Percentiles rank a stretch among this genome's conserved stretches.
These are phyloP conservation scores for Endocarpon pusillum DNA, from an alignment of 495 filamentous ascomycete species.

Conservation along the genomic window DNA sequence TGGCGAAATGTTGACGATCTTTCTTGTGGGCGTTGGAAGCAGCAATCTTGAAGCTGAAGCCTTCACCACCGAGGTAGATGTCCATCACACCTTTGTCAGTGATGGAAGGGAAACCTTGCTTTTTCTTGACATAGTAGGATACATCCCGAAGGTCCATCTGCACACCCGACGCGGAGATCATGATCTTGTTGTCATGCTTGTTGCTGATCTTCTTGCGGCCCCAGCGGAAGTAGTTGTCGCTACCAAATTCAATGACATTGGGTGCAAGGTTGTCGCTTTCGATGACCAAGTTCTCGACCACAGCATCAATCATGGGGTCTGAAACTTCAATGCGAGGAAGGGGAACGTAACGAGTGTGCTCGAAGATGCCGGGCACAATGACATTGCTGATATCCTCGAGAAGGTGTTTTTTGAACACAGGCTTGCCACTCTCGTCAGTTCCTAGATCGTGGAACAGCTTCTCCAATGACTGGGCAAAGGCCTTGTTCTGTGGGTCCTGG, in stretches of 20 bases:
- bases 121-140: conserved; percentile 88
- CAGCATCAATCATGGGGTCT: conserved; percentile 65
- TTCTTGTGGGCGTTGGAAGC: conserved; percentile 63
- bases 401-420: conserved; percentile 79
- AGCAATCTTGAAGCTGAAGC: conserved; percentile 83
- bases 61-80: conserved; percentile 72
- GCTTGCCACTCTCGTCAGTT: conserved; percentile 66
- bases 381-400: conserved; percentile 76
- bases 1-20: conserved; percentile 75
- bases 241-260: conserved; percentile 78
- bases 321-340: conserved; percentile 88
- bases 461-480: conserved; percentile 54
- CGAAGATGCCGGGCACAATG: conserved; percentile 70
- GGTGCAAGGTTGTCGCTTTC: conserved; percentile 96
- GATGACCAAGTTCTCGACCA: conserved; percentile 86
- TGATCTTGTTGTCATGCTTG: conserved; percentile 60
- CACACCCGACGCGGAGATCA: conserved; percentile 73
- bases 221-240: conserved; percentile 91
- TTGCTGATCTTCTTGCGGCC: conserved; percentile 72
- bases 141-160: conserved; percentile 54
- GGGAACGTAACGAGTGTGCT: conserved; percentile 80
- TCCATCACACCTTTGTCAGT: conserved; percentile 83
- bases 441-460: conserved; percentile 83
- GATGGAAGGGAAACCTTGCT: conserved; percentile 84
- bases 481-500: conserved; percentile 67